Evolutionary conservation across 257 asterid species (phyloP).

Genomic region (Euphrasia confusa): DNA sequence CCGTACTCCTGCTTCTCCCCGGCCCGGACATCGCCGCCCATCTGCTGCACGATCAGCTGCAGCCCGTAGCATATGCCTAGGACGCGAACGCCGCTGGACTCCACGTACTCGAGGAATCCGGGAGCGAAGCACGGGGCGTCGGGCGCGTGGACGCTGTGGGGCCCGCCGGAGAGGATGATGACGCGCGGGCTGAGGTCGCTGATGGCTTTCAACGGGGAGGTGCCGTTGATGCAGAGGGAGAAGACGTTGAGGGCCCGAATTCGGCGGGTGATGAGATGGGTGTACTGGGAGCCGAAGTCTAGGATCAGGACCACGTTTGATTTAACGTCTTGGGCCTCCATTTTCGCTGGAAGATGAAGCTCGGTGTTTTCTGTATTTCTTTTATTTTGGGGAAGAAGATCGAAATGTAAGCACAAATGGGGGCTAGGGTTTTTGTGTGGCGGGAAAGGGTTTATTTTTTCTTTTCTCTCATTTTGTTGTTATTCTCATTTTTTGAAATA

Average conservation of each 20-base stretch:
- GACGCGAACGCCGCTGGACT: conserved; percentile 40
- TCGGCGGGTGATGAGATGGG: conserved; percentile 91
- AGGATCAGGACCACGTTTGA: conserved; percentile 58
- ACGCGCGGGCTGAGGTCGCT: conserved; percentile 54
- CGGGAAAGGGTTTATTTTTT: too few relatives aligned
- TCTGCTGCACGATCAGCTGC: conserved; percentile 74
- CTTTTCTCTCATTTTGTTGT: too few relatives aligned
- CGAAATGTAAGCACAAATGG: too few relatives aligned
- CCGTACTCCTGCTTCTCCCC: conserved; percentile 96
- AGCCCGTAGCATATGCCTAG: conserved; percentile 89
- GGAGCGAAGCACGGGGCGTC: conserved; percentile 73
- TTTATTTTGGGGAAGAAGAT: too few relatives aligned
- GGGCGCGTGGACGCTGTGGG: conserved; percentile 83
- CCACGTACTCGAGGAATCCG: conserved; percentile 68
- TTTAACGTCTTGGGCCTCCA: conserved; percentile 56
- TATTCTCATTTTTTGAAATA: too few relatives aligned
- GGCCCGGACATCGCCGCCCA: conserved; percentile 72
- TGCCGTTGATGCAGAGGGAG: conserved; percentile 84
- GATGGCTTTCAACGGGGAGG: conserved; percentile 64
- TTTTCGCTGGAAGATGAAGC: conserved; percentile 13
- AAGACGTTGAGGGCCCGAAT: conserved; percentile 75
- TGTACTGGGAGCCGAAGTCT: conserved; percentile 90
- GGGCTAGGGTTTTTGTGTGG: too few relatives aligned
- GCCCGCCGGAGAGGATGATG: conserved; percentile 91
- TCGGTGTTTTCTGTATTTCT: background rate